Evolutionary conservation across 768 basidiomycete genomes (phyloP).

Genomic region (Xerocomus brunneocitrinus): DNA sequence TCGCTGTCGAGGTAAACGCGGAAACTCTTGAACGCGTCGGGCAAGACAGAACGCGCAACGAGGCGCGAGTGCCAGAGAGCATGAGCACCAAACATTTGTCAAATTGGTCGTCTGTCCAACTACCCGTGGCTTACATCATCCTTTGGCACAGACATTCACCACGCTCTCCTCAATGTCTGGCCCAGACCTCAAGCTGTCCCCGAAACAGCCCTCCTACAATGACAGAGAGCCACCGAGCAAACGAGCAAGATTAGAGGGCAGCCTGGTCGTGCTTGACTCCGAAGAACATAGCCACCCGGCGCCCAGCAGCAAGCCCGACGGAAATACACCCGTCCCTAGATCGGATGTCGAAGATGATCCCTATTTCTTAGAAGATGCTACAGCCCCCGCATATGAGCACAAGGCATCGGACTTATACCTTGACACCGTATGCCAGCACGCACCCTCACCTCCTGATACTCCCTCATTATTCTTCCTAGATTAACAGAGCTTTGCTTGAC

Average conservation of each 20-base stretch:
- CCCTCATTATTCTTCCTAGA: conserved; percentile 45
- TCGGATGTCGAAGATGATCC: conserved; percentile 25
- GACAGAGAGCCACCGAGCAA: conserved; percentile 29
- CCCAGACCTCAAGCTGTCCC: conserved; percentile 6
- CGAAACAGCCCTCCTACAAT: conserved; percentile 1
- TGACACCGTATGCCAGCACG: conserved; percentile 67
- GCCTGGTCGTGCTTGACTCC: conserved; percentile 2
- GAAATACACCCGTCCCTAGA: conserved; percentile 25
- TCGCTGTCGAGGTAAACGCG: conserved; percentile 32
- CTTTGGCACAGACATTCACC: not conserved
- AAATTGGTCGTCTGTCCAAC: not conserved
- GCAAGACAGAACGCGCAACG: conserved; percentile 23
- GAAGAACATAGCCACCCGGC: conserved; percentile 27
- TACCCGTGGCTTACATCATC: conserved; percentile 21
- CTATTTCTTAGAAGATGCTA: conserved; percentile 26
- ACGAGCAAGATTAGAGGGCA: conserved; percentile 23
- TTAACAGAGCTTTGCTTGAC: conserved; percentile 86
- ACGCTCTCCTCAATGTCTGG: conserved; percentile 12
- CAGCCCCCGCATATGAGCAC: conserved; percentile 23
- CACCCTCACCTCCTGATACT: conserved; percentile 7
- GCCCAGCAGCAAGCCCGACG: conserved; percentile 21
- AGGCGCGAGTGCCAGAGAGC: conserved; percentile 21
- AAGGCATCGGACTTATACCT: conserved; percentile 85
- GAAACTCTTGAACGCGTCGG: conserved; percentile 20
- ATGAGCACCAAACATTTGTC: conserved; percentile 7